Evolutionary conservation across 257 asterid species (phyloP).

Genomic region (Henckelia pumila): DNA sequence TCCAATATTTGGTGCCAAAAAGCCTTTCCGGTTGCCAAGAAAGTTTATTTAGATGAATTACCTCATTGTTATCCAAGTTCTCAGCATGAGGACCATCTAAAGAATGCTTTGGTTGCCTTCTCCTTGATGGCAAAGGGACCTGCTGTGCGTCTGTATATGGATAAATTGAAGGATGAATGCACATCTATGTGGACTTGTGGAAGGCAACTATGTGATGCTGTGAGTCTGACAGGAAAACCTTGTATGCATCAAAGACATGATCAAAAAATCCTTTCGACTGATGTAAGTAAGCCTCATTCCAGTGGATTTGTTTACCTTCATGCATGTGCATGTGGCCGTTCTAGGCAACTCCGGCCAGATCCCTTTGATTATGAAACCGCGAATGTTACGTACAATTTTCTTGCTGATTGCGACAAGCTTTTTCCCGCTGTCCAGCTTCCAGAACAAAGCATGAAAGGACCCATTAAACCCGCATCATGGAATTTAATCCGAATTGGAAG

Average conservation of each 20-base stretch:
- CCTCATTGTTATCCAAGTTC: slow-evolving; percentile 85
- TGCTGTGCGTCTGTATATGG: slow-evolving; percentile 48
- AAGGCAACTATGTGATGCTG: slow-evolving; percentile 91
- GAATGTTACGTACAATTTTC: slow-evolving; percentile 46
- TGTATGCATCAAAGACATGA: slow-evolving; percentile 86
- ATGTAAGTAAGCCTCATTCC: slow-evolving; percentile 58
- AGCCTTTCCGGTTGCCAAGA: slow-evolving; percentile 81
- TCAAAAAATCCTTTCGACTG: slow-evolving; percentile 30
- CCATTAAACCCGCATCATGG: slow-evolving; percentile 62
- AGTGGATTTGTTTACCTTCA: slow-evolving; percentile 93
- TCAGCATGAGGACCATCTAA: slow-evolving; percentile 72
- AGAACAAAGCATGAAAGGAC: slow-evolving; percentile 43
- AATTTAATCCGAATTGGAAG: slow-evolving; percentile 81
- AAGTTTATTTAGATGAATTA: slow-evolving; percentile 62
- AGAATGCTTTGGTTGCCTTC: slow-evolving; percentile 55
- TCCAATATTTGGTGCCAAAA: slow-evolving; percentile 84
- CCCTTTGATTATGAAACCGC: slow-evolving; percentile 91
- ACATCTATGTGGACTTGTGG: slow-evolving; percentile 79
- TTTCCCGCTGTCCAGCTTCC: slow-evolving; percentile 68
- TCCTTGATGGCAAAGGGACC: slow-evolving; percentile 89
- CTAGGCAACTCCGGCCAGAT: slow-evolving; percentile 75
- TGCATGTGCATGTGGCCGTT: slow-evolving; percentile 99
- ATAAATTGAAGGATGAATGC: slow-evolving; percentile 76
- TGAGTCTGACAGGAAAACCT: slow-evolving; percentile 93
- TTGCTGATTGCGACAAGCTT: slow-evolving; percentile 84